Conservation (phyloP, 306 rosid genomes). For the Pterocarpus macrocarpus region DNA sequence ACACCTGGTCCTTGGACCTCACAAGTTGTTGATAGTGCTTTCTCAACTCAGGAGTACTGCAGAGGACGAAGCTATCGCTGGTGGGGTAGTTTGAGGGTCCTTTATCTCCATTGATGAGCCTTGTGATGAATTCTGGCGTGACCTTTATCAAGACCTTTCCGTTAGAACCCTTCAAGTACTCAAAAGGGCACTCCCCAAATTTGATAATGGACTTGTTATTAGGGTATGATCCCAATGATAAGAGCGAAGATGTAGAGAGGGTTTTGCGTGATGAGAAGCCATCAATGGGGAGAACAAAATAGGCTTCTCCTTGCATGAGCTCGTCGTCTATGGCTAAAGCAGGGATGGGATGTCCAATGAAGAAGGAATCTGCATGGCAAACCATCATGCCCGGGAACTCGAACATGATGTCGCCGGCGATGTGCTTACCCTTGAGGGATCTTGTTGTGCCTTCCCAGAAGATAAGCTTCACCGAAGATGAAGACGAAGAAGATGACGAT, state of each 20-base stretch:
- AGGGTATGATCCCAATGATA: conserved; percentile 53
- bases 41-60: conserved; percentile 93
- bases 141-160: conserved; percentile 80
- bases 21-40: conserved; percentile 89
- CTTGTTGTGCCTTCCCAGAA: conserved; percentile 68
- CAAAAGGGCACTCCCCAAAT: conserved; percentile 74
- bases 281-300: conserved; percentile 85
- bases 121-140: conserved; percentile 74
- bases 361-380: conserved; percentile 85
- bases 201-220: conserved; percentile 52
- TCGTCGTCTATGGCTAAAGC: conserved; percentile 71
- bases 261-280: conserved; percentile 51
- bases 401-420: conserved; percentile 90
- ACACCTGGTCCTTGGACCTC: conserved; percentile 71
- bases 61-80: conserved; percentile 47
- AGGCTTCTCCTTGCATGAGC: conserved; percentile 77
- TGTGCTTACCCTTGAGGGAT: conserved; percentile 58
- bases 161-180: conserved; percentile 65
- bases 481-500: too few relatives aligned
- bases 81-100: too few relatives aligned
- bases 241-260: conserved; percentile 66
- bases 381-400: conserved; percentile 86
- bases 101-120: conserved; percentile 49
- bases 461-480: conserved; percentile 60
- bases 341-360: conserved; percentile 80